These are phyloP conservation scores for Yamadazyma olivae DNA, from an alignment of 805 yeast genomes.

Conservation along the genomic window DNA sequence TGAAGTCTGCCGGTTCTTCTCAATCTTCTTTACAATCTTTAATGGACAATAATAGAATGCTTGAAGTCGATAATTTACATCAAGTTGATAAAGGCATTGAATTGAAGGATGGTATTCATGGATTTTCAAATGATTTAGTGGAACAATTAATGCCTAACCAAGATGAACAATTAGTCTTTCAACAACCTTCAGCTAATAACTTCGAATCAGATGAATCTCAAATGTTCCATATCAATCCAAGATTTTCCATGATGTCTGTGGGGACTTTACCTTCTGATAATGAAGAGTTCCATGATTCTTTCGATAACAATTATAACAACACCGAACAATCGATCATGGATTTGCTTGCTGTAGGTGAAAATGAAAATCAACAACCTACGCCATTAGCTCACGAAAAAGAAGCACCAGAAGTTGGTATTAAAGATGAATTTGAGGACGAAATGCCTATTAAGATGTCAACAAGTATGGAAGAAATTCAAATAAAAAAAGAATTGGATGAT, in stretches of 20 bases:
- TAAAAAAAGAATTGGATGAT: conserved; percentile 1
- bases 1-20: conserved; percentile 34
- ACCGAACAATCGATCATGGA: conserved; percentile 41
- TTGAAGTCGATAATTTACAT: conserved; percentile 16
- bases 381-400: neutral
- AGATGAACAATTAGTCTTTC: conserved; percentile 3
- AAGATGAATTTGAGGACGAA: neutral
- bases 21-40: conserved; percentile 39
- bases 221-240: conserved; percentile 6
- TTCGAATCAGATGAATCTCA: conserved; percentile 12
- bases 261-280: conserved; percentile 8
- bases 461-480: conserved; percentile 1
- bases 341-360: conserved; percentile 17
- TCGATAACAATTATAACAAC: conserved; percentile 30
- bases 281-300: conserved; percentile 24
- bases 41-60: conserved; percentile 24
- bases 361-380: neutral
- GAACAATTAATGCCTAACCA: conserved; percentile 28
- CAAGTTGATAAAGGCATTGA: conserved; percentile 25
- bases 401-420: neutral
- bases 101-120: conserved; percentile 42
- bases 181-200: neutral
- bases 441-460: conserved; percentile 1
- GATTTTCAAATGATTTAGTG: conserved; percentile 37
- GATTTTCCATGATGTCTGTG: conserved; percentile 2